phyloP scores from a whole-genome alignment of 2,329 filamentous ascomycete genomes.

The Davidsoniella australis region DNA sequence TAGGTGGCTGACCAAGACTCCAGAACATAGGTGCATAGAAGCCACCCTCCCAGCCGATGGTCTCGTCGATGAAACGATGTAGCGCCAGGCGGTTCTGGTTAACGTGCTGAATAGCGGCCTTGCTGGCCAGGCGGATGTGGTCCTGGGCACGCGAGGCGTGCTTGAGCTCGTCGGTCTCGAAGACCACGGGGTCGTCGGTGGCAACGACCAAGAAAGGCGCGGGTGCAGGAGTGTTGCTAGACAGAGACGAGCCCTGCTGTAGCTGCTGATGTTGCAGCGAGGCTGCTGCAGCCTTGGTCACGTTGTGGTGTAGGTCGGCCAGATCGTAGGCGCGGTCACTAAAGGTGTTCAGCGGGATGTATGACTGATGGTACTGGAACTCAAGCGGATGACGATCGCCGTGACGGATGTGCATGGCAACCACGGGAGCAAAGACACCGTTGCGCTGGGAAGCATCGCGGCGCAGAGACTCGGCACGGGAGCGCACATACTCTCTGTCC shows the following conservation, averaged over 20 bases:
- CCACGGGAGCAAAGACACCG: constrained; percentile 25
- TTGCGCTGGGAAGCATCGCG: constrained; percentile 23
- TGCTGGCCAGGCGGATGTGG: constrained; percentile 58
- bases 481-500: constrained; percentile 47
- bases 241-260: neutral
- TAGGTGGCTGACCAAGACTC: constrained; percentile 44
- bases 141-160: constrained; percentile 49
- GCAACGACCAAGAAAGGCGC: constrained; percentile 45
- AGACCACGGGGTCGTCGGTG: constrained; percentile 67
- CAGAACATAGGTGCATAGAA: constrained; percentile 74
- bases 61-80: constrained; percentile 54
- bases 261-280: constrained; percentile 18
- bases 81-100: constrained; percentile 32
- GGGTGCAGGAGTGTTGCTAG: neutral
- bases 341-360: constrained; percentile 59
- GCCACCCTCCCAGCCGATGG: constrained; percentile 74
- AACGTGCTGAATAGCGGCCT: constrained; percentile 28
- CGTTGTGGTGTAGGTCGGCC: constrained; percentile 32
- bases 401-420: constrained; percentile 65
- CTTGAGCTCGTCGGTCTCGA: constrained; percentile 45
- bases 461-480: constrained; percentile 27
- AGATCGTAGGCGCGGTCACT: constrained; percentile 39
- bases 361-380: constrained; percentile 58
- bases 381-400: constrained; percentile 66
- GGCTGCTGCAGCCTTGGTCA: constrained; percentile 20